phyloP scores from a whole-genome alignment of 495 filamentous ascomycete genomes.

The Neurospora sp. region DNA sequence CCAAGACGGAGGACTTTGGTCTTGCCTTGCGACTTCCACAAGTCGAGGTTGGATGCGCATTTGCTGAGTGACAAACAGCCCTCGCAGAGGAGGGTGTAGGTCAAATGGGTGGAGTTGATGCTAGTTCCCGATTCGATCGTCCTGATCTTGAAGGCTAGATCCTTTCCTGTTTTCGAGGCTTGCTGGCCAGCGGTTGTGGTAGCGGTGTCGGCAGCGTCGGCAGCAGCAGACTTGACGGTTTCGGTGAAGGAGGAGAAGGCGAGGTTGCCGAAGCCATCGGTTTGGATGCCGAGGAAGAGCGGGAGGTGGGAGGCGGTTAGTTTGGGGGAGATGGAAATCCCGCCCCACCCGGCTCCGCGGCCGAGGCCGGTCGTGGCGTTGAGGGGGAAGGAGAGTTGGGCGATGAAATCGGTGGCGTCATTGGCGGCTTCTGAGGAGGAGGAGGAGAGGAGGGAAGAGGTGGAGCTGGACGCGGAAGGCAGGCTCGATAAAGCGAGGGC shows the following conservation, averaged over 20 bases:
- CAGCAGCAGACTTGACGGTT: not conserved
- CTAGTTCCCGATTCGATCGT: conserved; percentile 7
- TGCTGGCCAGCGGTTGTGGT: conserved; percentile 3
- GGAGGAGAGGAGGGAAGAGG: too few relatives aligned
- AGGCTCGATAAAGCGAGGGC: conserved; percentile 15
- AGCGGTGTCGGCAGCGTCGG: not conserved
- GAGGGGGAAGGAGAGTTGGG: conserved; percentile 15
- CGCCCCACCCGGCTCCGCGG: conserved; percentile 19
- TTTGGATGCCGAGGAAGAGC: conserved; percentile 11
- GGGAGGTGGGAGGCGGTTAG: conserved; percentile 15
- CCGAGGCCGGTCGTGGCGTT: not conserved
- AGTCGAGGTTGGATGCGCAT: not conserved
- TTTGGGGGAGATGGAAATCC: not conserved
- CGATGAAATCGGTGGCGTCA: conserved; percentile 11
- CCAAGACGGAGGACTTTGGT: not conserved
- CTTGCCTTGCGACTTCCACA: not conserved
- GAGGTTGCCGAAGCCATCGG: conserved; percentile 9
- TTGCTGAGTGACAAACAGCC: conserved; percentile 8
- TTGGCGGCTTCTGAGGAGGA: too few relatives aligned
- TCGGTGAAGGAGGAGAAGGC: conserved; percentile 7
- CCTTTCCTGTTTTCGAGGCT: conserved; percentile 6
- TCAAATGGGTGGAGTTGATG: conserved; percentile 10
- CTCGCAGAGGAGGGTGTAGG: conserved; percentile 17
- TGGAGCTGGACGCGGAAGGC: not conserved
- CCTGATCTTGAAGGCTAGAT: conserved; percentile 1